phyloP scores from a whole-genome alignment of 2,329 filamentous ascomycete genomes.

The Fusarium sp. region DNA sequence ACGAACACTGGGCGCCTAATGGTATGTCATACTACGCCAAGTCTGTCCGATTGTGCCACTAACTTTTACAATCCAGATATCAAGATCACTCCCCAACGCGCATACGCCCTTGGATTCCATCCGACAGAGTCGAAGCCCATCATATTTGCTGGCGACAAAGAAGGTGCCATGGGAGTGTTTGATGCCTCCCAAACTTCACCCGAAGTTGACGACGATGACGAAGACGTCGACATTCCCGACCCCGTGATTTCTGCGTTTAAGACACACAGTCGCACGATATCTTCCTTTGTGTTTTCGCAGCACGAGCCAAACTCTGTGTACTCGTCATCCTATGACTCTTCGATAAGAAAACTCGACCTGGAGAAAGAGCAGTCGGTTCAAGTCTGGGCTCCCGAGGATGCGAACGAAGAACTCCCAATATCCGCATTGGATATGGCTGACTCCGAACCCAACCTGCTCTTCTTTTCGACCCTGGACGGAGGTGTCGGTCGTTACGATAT shows the following conservation, averaged over 20 bases:
- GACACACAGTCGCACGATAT: slow-evolving; percentile 88
- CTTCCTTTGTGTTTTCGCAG: slow-evolving; percentile 82
- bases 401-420: slow-evolving; percentile 79
- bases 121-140: slow-evolving; percentile 87
- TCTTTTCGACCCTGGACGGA: slow-evolving; percentile 90
- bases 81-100: slow-evolving; percentile 88
- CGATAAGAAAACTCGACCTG: slow-evolving; percentile 88
- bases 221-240: slow-evolving; percentile 74
- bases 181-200: slow-evolving; percentile 81
- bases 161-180: slow-evolving; percentile 90
- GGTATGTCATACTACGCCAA: slow-evolving; percentile 60
- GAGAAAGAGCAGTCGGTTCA: slow-evolving; percentile 83
- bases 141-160: slow-evolving; percentile 93
- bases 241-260: slow-evolving; percentile 92
- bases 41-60: neutral
- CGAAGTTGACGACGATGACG: slow-evolving; percentile 74
- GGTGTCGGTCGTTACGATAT: slow-evolving; percentile 85
- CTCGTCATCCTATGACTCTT: slow-evolving; percentile 92
- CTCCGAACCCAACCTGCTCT: slow-evolving; percentile 77
- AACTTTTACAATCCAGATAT: slow-evolving; percentile 68
- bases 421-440: slow-evolving; percentile 85
- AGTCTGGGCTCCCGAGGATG: slow-evolving; percentile 80
- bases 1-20: slow-evolving; percentile 85
- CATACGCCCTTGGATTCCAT: slow-evolving; percentile 91
- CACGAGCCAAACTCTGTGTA: slow-evolving; percentile 81